Percentiles rank a stretch among this genome's conserved stretches.
Evolutionary conservation across 768 basidiomycete genomes (phyloP).

Genomic region (Rhodosporidiobolus odoratus): DNA sequence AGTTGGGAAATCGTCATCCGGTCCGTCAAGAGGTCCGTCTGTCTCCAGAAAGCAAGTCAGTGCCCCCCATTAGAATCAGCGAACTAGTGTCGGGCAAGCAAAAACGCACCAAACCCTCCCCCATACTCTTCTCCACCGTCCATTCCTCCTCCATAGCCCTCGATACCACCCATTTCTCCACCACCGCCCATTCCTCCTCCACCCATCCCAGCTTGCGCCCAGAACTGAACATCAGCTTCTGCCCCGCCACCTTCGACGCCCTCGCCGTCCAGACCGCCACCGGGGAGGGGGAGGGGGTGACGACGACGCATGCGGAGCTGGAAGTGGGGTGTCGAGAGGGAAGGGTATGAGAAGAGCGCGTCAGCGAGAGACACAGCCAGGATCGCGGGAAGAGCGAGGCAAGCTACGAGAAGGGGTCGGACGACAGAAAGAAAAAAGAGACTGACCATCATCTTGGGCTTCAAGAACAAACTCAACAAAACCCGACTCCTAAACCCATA

Average conservation of each 20-base stretch:
- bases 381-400: no score
- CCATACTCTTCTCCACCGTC: not conserved
- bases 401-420: not conserved
- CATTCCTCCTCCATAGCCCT: not conserved
- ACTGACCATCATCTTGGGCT: slow-evolving; percentile 86
- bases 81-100: no score
- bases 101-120: slow-evolving; percentile 6
- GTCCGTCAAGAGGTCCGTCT: not conserved
- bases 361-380: no score
- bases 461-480: slow-evolving; percentile 84
- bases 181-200: not conserved
- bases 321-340: not conserved
- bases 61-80: no score
- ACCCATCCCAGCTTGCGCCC: slow-evolving; percentile 89
- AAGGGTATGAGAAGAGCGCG: not conserved
- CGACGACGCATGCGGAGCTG: slow-evolving; percentile 87
- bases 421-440: not conserved
- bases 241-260: not conserved
- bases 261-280: no score
- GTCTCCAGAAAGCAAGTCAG: not conserved
- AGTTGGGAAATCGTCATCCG: slow-evolving; percentile 13
- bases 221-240: slow-evolving; percentile 86
- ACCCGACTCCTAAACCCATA: slow-evolving; percentile 93
- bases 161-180: not conserved
- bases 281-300: slow-evolving; percentile 46